Evolutionary conservation across 495 filamentous ascomycete species (phyloP).

Genomic region (Venustampulla echinocandica): DNA sequence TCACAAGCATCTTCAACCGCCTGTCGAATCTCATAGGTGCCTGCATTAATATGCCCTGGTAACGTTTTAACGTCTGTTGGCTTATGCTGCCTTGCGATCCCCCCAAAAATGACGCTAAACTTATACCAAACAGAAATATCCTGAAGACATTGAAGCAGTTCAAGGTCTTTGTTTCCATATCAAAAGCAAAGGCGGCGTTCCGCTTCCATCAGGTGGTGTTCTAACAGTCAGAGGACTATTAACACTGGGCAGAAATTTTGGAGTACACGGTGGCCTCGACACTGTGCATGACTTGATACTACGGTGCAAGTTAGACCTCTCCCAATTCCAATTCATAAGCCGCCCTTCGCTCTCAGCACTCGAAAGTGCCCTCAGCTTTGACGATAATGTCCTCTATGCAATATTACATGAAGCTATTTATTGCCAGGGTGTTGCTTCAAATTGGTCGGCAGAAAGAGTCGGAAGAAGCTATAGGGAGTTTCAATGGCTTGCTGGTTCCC

Average conservation of each 20-base stretch:
- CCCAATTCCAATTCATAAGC: constrained; percentile 62
- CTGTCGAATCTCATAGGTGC: too few relatives aligned
- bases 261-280: constrained; percentile 66
- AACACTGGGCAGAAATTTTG: constrained; percentile 67
- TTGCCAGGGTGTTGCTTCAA: constrained; percentile 41
- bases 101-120: too few relatives aligned
- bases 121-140: constrained; percentile 49
- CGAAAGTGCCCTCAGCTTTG: constrained; percentile 57
- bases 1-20: too few relatives aligned
- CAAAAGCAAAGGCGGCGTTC: constrained; percentile 40
- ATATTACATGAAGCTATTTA: constrained; percentile 82
- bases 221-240: constrained; percentile 65
- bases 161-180: constrained; percentile 58
- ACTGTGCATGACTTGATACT: constrained; percentile 61
- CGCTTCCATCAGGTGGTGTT: constrained; percentile 55
- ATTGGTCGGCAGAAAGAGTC: constrained; percentile 42
- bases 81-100: too few relatives aligned
- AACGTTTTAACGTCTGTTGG: too few relatives aligned
- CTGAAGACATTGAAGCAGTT: constrained; percentile 68
- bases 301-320: constrained; percentile 57
- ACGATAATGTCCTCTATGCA: constrained; percentile 72
- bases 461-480: constrained; percentile 29
- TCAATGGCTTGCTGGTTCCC: constrained; percentile 32
- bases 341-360: constrained; percentile 57
- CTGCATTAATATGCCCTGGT: too few relatives aligned